Evolutionary conservation across 768 basidiomycete species (phyloP).

Genomic region (Kwoniella bestiolae): DNA sequence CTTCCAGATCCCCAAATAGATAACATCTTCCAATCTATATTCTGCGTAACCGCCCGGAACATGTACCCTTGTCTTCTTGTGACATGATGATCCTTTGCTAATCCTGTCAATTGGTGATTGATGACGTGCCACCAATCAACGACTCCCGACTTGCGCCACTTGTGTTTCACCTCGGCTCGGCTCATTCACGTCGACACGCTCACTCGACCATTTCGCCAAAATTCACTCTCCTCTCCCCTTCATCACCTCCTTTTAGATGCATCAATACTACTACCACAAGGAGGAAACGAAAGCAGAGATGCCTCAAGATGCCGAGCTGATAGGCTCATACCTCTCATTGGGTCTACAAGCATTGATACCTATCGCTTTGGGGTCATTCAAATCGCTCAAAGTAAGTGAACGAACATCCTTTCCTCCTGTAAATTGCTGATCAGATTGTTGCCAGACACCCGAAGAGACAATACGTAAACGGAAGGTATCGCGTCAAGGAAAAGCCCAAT

Average conservation of each 20-base stretch:
- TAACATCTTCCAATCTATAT: neutral
- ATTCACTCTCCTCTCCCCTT: neutral
- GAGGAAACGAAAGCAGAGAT: neutral
- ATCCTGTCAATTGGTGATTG: neutral
- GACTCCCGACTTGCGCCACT: neutral
- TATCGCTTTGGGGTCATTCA: constrained; percentile 52
- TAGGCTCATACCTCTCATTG: constrained; percentile 20
- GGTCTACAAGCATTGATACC: constrained; percentile 50
- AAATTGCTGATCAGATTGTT: neutral
- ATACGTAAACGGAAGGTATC: constrained; percentile 5
- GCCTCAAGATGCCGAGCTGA: constrained; percentile 15
- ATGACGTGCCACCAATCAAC: neutral
- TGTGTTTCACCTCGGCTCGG: too few species aligned
- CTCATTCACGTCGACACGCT: too few species aligned
- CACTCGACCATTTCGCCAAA: neutral
- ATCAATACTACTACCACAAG: neutral
- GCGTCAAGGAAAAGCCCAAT: constrained; percentile 11
- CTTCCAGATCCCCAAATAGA: too few species aligned
- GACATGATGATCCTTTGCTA: neutral
- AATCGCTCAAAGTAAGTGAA: constrained; percentile 55
- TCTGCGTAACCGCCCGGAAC: neutral
- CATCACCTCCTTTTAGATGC: too few species aligned
- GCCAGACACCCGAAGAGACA: constrained; percentile 22
- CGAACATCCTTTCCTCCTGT: neutral
- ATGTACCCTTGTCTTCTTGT: neutral